Base-by-base conservation (phyloP, 495 filamentous ascomycete species). In the Apodospora peruviana region DNA sequence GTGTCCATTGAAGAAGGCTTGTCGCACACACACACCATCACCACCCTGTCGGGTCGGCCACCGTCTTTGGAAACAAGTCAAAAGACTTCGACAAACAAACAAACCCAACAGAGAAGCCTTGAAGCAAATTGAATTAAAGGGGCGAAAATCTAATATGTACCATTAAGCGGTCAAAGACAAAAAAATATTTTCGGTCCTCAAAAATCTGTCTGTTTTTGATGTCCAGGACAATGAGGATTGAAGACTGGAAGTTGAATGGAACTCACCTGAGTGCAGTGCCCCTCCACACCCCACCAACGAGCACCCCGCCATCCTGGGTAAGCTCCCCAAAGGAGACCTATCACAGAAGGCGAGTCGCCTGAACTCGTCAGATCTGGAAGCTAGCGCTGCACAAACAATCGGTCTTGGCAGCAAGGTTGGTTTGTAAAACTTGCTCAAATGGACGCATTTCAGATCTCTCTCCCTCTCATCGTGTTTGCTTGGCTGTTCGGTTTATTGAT, bases 401-500 rank as follows among this genome's bases (percentile, higher is more conserved):
- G 21, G 29, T 3, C 23, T 40, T 36, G 16, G 14, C 14, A 14
- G 27, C 7, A 32, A 14, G 27, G n/a, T n/a, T 32, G 27, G 18
- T 41, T 41, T 16, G 29, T 22, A 25, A 62, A 62, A 62, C 56
- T 62, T 62, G 59, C 59, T 62, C 59, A 62, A 62, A 62, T 53
- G 11, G 43, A 27, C 56, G 56, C 59, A 58, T 27, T 34, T n/a
- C n/a, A n/a, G n/a, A n/a, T n/a, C n/a, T n/a, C n/a, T n/a, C n/a
- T n/a, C n/a, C n/a, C n/a, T n/a, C n/a, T n/a, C n/a, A n/a, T n/a
- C n/a, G n/a, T n/a, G n/a, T n/a, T n/a, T n/a, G n/a, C n/a, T n/a
- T n/a, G n/a, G n/a, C n/a, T n/a, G n/a, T n/a, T n/a, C n/a, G n/a
- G n/a, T n/a, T n/a, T n/a, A n/a, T n/a, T n/a, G n/a, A n/a, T n/a